Base-by-base conservation (phyloP, 371 early-diverging fungal species). In the Rhizopus stolonifer region DNA sequence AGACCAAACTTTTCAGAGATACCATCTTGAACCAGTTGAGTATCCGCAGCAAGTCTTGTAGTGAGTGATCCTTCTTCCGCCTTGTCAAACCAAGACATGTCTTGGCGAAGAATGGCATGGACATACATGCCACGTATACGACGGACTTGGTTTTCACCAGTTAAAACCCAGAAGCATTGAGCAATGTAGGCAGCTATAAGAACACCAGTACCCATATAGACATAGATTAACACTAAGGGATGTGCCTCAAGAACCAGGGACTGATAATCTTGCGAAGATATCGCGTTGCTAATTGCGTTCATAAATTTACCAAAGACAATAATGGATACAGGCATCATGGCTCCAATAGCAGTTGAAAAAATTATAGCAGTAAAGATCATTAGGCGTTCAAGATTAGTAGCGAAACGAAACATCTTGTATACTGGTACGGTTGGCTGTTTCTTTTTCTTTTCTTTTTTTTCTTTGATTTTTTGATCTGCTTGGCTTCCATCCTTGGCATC, bases 61-160 rank as follows among this genome's bases (percentile, higher is more conserved):
- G 85, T 86, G 36, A 83, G 68, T 36, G 85, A 85, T 40, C 84
- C 86, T 52, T 63, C 52, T 66, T 78, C 73, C 32, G 79, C 64
- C 34, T 67, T 72, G 55, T 98, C 98, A 64, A 92, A 94, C 87
- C 89, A 98, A n/a, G 81, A 85, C 46, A 92, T 80, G 26, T 96
- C 90, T 64, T 95, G 95, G 18, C 89, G 82, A 25, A 98, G 69
- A 36, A 93, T 78, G 0, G 92, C 72, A 34, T 72, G 77, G 34
- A 93, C 83, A 46, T 87, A 90, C n/a, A 22, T 19, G 11, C 43
- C 44, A 29, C 70, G 66, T 17, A 70, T 70, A 17, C 66, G 56
- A 18, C 66, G 70, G 2, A 61, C 53, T 45, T 56, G 57, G 19
- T 58, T 58, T 38, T 54, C 56, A 18, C 62, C 69, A 3, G 65